Evolutionary conservation across 2,329 filamentous ascomycete genomes (phyloP).

Genomic region (Botrytis hyacinthi): DNA sequence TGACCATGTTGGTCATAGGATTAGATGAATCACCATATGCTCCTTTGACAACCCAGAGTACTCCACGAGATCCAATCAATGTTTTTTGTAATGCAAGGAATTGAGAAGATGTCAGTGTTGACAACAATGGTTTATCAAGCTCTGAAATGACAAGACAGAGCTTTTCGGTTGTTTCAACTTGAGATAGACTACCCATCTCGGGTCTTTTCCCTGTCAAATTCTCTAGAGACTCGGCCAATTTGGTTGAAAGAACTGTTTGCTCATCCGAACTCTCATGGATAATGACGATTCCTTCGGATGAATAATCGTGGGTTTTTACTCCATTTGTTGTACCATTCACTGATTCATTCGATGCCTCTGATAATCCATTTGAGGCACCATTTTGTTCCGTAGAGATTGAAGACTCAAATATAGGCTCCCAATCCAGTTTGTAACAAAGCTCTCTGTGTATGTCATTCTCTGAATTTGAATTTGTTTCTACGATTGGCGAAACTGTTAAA

Average conservation of each 20-base stretch:
- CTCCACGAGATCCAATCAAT: slow-evolving; percentile 40
- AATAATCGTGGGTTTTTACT: not conserved
- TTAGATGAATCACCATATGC: slow-evolving; percentile 41
- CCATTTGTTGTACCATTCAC: not conserved
- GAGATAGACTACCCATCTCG: slow-evolving; percentile 29
- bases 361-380: slow-evolving; percentile 23
- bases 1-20: slow-evolving; percentile 34
- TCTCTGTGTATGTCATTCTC: slow-evolving; percentile 41
- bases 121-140: slow-evolving; percentile 40
- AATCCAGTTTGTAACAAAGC: slow-evolving; percentile 49
- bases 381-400: slow-evolving; percentile 38
- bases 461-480: slow-evolving; percentile 39
- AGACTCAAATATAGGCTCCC: slow-evolving; percentile 41
- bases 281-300: not conserved
- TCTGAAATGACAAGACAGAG: slow-evolving; percentile 51
- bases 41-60: slow-evolving; percentile 51
- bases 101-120: slow-evolving; percentile 42
- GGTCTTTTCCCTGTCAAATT: slow-evolving; percentile 3
- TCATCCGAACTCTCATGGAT: not conserved
- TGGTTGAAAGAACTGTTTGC: not conserved
- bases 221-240: slow-evolving; percentile 8
- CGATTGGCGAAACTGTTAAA: slow-evolving; percentile 44
- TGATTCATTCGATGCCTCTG: not conserved
- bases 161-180: slow-evolving; percentile 34
- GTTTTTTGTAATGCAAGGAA: slow-evolving; percentile 46